Evolutionary conservation across 306 rosid genomes (phyloP).

Genomic region (Rosa multiflora): DNA sequence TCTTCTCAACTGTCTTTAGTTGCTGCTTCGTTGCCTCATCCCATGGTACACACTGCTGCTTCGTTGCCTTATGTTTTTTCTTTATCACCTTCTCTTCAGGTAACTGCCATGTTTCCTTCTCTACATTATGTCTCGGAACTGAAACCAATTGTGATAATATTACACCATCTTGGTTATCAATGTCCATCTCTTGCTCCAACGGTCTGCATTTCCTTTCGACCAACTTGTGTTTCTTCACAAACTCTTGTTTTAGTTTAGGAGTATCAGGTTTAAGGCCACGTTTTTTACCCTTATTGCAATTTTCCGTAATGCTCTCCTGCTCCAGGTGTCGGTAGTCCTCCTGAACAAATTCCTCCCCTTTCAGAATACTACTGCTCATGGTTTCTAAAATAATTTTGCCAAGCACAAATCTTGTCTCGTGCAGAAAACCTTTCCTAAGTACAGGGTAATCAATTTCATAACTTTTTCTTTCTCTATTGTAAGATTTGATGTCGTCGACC

Average conservation of each 20-base stretch:
- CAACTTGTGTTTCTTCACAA: conserved; percentile 43
- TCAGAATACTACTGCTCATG: conserved; percentile 42
- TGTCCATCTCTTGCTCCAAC: conserved; percentile 29
- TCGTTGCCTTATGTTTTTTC: neutral
- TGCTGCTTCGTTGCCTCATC: conserved; percentile 25
- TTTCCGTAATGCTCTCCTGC: conserved; percentile 31
- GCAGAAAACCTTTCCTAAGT: conserved; percentile 50
- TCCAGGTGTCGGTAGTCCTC: conserved; percentile 18
- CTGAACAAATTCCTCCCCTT: conserved; percentile 34
- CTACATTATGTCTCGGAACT: conserved; percentile 16
- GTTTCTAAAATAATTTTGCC: conserved; percentile 78
- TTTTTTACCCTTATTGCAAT: conserved; percentile 28
- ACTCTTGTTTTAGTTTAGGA: conserved; percentile 29
- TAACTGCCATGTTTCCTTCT: conserved; percentile 1
- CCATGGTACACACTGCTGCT: conserved; percentile 3
- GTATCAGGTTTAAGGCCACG: conserved; percentile 10
- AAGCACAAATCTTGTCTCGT: conserved; percentile 68
- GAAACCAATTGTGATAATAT: conserved; percentile 22
- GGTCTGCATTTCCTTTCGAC: conserved; percentile 21
- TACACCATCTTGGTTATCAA: conserved; percentile 21
- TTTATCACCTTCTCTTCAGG: no score
- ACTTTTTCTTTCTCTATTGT: conserved; percentile 40
- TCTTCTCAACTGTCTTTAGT: conserved; percentile 20
- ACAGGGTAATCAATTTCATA: conserved; percentile 49
- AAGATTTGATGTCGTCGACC: conserved; percentile 34